Conservation (phyloP, 352 stramenopile species). For the Plasmopara muralis region DNA sequence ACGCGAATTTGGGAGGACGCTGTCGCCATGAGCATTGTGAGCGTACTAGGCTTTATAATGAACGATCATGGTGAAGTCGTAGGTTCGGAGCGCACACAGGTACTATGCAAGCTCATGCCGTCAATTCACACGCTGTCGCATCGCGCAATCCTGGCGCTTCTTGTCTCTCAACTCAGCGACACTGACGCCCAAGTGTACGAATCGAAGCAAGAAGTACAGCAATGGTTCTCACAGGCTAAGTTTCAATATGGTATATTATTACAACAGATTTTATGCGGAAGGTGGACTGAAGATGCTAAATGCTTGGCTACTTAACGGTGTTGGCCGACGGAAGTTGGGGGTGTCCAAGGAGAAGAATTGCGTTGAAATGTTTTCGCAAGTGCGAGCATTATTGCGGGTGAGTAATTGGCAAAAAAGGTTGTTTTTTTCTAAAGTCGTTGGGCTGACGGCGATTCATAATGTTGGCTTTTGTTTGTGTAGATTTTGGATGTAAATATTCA, state of each 20-base stretch:
- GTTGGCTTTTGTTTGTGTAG: conserved; percentile 17
- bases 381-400: conserved; percentile 62
- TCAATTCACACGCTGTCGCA: conserved; percentile 77
- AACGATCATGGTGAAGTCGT: conserved; percentile 77
- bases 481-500: conserved; percentile 70
- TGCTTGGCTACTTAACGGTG: conserved; percentile 55
- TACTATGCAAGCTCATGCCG: conserved; percentile 79
- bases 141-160: conserved; percentile 69
- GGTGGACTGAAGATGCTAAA: conserved; percentile 70
- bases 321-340: conserved; percentile 28
- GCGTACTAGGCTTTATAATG: conserved; percentile 72
- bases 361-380: conserved; percentile 69
- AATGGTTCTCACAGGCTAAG: not conserved
- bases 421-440: not conserved
- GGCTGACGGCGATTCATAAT: conserved; percentile 2
- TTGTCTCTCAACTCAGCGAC: conserved; percentile 62
- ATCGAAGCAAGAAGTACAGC: not conserved
- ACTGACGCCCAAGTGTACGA: conserved; percentile 54
- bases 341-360: conserved; percentile 57
- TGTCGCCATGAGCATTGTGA: conserved; percentile 74
- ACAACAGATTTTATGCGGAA: conserved; percentile 60
- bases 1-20: conserved; percentile 74
- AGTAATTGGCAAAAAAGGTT: conserved; percentile 1
- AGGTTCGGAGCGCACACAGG: conserved; percentile 61
- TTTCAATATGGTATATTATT: too few species aligned